Evolutionary conservation across 768 basidiomycete species (phyloP).

Genomic region (Pisolithus microcarpus): DNA sequence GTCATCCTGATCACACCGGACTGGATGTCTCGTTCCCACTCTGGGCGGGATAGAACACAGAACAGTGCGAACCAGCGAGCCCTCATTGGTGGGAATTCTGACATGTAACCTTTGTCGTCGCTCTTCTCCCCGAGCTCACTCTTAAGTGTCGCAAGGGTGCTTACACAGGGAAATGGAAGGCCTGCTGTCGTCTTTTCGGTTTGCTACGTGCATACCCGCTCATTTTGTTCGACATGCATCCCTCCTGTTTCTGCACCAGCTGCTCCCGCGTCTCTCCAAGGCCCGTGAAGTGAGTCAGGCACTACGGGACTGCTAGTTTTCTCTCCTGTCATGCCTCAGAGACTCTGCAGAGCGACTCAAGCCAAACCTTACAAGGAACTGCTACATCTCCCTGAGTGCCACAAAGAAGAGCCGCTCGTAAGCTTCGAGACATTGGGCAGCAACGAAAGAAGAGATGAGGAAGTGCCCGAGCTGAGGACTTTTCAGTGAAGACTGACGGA

Average conservation of each 20-base stretch:
- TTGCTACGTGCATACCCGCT: no score
- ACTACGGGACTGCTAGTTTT: constrained; percentile 52
- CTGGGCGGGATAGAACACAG: no score
- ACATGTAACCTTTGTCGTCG: no score
- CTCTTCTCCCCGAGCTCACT: no score
- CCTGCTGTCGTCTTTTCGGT: no score
- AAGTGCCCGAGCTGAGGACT: constrained; percentile 45
- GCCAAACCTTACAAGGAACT: constrained; percentile 33
- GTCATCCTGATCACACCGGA: no score
- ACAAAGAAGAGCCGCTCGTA: constrained; percentile 40
- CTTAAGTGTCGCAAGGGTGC: no score
- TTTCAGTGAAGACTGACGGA: constrained; percentile 25
- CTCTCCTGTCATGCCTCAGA: constrained; percentile 51
- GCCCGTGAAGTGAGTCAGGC: constrained; percentile 56
- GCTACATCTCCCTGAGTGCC: constrained; percentile 45
- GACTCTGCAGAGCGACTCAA: constrained; percentile 39
- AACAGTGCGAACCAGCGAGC: no score
- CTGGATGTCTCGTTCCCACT: no score
- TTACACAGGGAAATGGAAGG: no score
- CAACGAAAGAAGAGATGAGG: constrained; percentile 10
- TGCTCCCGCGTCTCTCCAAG: constrained; percentile 58
- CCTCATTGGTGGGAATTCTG: no score
- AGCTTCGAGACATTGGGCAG: constrained; percentile 39
- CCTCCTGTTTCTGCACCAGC: constrained; percentile 44
- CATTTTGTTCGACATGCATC: no score